phyloP scores from a whole-genome alignment of 768 basidiomycete species.

The Clavaria fumosa region DNA sequence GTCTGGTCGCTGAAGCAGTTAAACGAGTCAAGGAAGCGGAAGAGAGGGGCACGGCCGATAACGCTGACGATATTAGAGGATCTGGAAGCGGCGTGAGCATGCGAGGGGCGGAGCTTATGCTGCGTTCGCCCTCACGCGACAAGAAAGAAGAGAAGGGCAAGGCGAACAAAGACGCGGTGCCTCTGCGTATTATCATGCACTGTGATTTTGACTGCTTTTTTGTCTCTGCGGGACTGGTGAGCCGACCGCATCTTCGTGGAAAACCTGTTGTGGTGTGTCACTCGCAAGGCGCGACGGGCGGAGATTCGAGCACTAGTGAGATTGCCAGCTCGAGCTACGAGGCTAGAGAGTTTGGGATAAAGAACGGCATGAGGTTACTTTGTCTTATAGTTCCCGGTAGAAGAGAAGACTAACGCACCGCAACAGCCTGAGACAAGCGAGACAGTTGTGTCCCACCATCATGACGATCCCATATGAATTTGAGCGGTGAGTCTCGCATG shows the following conservation, averaged over 20 bases:
- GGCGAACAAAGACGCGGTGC: slow-evolving; percentile 28
- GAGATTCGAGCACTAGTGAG: slow-evolving; percentile 74
- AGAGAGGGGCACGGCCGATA: slow-evolving; percentile 21
- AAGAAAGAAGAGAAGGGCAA: slow-evolving; percentile 46
- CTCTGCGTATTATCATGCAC: slow-evolving; percentile 68
- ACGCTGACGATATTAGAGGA: slow-evolving; percentile 9
- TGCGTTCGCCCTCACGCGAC: slow-evolving; percentile 31
- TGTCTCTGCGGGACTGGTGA: slow-evolving; percentile 76
- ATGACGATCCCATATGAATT: slow-evolving; percentile 90
- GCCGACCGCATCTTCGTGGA: slow-evolving; percentile 66
- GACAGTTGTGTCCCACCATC: slow-evolving; percentile 57
- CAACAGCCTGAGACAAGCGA: slow-evolving; percentile 60
- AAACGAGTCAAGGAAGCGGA: slow-evolving; percentile 38
- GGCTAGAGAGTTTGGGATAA: slow-evolving; percentile 73
- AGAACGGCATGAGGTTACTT: slow-evolving; percentile 85
- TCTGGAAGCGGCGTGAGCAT: slow-evolving; percentile 28
- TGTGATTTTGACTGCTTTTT: slow-evolving; percentile 97
- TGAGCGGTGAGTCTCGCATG: slow-evolving; percentile 38
- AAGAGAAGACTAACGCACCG: background rate
- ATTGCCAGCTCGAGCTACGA: slow-evolving; percentile 94
- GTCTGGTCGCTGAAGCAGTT: slow-evolving; percentile 67
- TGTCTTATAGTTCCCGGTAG: background rate
- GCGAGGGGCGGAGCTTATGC: slow-evolving; percentile 33
- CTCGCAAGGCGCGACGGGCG: slow-evolving; percentile 64
- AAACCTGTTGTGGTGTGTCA: slow-evolving; percentile 94